These are phyloP conservation scores for Nannizziopsis arthrosporioides DNA, from an alignment of 2,329 filamentous ascomycete genomes.

Conservation along the genomic window DNA sequence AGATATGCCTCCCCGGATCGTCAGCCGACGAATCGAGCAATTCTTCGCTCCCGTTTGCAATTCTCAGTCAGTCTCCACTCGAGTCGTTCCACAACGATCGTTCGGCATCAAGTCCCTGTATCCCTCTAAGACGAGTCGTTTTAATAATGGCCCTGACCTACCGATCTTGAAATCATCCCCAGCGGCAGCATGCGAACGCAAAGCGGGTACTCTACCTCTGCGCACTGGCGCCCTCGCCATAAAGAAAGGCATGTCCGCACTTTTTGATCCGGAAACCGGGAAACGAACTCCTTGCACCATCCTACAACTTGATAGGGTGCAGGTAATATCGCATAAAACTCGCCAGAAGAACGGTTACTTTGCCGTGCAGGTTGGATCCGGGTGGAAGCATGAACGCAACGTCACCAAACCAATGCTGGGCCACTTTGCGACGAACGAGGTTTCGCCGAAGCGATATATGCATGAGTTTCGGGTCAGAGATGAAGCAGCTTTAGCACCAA, in stretches of 20 bases:
- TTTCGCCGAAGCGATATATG: constrained; percentile 73
- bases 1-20: constrained; percentile 28
- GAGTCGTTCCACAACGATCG: constrained; percentile 19
- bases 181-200: constrained; percentile 49
- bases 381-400: constrained; percentile 61
- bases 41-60: constrained; percentile 16
- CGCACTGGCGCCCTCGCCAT: constrained; percentile 73
- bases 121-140: constrained; percentile 41
- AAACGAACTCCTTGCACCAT: constrained; percentile 77
- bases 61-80: neutral
- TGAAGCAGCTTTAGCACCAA: constrained; percentile 57
- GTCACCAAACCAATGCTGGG: constrained; percentile 73
- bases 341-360: constrained; percentile 73
- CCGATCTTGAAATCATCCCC: constrained; percentile 45
- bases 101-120: constrained; percentile 49
- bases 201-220: constrained; percentile 46
- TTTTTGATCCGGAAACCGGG: constrained; percentile 67
- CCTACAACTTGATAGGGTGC: constrained; percentile 81
- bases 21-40: constrained; percentile 25
- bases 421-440: constrained; percentile 70
- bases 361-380: constrained; percentile 80
- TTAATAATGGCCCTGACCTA: constrained; percentile 42
- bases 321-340: constrained; percentile 82
- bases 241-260: constrained; percentile 92
- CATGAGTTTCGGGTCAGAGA: constrained; percentile 77